A percentile compares a stretch with the other conserved stretches of the same genome.
These are phyloP conservation scores for Lactifluus hygrophoroides DNA, from an alignment of 768 basidiomycete species.

Conservation along the genomic window DNA sequence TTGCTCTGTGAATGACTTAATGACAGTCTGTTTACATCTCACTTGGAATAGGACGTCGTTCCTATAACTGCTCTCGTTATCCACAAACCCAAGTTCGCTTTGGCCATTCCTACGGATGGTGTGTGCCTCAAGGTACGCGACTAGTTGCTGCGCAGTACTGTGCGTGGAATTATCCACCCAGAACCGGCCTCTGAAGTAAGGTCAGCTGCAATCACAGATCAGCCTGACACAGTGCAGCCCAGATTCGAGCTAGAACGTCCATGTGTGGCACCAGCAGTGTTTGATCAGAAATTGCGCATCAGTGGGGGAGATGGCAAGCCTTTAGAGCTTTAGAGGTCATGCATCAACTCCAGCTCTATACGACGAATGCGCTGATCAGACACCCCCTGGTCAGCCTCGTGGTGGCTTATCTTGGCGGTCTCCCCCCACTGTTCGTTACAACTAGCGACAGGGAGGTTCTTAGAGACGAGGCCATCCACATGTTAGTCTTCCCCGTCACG, in stretches of 20 bases:
- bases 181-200: neutral
- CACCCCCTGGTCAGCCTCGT: slow-evolving; percentile 83
- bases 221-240: slow-evolving; percentile 15
- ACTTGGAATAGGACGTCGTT: slow-evolving; percentile 55
- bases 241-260: slow-evolving; percentile 5
- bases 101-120: slow-evolving; percentile 72
- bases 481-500: slow-evolving; percentile 32
- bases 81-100: slow-evolving; percentile 65
- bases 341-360: slow-evolving; percentile 79
- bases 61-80: slow-evolving; percentile 64
- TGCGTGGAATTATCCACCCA: slow-evolving; percentile 38
- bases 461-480: slow-evolving; percentile 84
- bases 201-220: neutral
- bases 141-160: slow-evolving; percentile 48
- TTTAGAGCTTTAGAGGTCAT: slow-evolving; percentile 43
- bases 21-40: too few relatives aligned
- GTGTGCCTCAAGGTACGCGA: slow-evolving; percentile 48
- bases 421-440: slow-evolving; percentile 80
- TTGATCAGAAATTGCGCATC: slow-evolving; percentile 39
- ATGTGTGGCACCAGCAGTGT: too few relatives aligned
- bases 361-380: slow-evolving; percentile 63
- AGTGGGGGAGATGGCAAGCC: slow-evolving; percentile 41
- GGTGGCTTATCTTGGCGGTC: slow-evolving; percentile 76
- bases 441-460: slow-evolving; percentile 87
- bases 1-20: neutral